These are phyloP conservation scores for Phytophthora chlamydospora DNA, from an alignment of 352 stramenopile species.

Conservation along the genomic window DNA sequence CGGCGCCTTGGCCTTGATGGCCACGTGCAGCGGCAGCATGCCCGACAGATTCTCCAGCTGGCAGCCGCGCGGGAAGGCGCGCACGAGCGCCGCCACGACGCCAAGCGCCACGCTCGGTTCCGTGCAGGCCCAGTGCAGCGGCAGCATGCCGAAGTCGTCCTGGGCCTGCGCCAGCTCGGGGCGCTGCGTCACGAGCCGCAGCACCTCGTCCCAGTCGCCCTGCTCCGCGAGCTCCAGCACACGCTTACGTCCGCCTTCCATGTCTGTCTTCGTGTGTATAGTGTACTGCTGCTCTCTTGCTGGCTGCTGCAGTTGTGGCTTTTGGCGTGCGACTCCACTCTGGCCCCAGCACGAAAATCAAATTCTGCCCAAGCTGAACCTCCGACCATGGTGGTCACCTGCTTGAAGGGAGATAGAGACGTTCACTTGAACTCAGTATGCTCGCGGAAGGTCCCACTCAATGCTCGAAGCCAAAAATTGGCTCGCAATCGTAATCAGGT, in stretches of 20 bases:
- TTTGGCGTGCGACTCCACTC: slow-evolving; percentile 18
- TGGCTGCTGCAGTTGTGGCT: slow-evolving; percentile 8
- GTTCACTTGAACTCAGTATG: slow-evolving; percentile 23
- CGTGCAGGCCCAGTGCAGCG: slow-evolving; percentile 85
- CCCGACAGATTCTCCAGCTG: slow-evolving; percentile 75
- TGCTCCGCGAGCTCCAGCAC: slow-evolving; percentile 67
- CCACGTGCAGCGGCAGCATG: slow-evolving; percentile 83
- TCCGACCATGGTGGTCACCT: slow-evolving; percentile 6
- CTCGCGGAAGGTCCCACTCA: slow-evolving; percentile 17
- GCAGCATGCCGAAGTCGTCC: slow-evolving; percentile 87
- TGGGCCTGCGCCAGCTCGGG: slow-evolving; percentile 59
- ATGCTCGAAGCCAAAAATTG: slow-evolving; percentile 22
- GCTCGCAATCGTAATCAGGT: slow-evolving; percentile 17
- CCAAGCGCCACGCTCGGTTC: slow-evolving; percentile 58
- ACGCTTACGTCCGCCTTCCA: slow-evolving; percentile 51
- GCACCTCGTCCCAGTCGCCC: slow-evolving; percentile 65
- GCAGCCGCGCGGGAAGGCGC: slow-evolving; percentile 61
- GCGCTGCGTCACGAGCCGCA: slow-evolving; percentile 47
- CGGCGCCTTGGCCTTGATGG: slow-evolving; percentile 72
- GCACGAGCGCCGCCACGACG: slow-evolving; percentile 49
- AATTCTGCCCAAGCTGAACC: slow-evolving; percentile 4
- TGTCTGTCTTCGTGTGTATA: slow-evolving; percentile 10
- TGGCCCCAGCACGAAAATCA: slow-evolving; percentile 11
- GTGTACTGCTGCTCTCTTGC: too few relatives aligned
- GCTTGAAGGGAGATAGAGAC: neutral